These are phyloP conservation scores for Candida anglica DNA, from an alignment of 805 yeast genomes.

Conservation along the genomic window DNA sequence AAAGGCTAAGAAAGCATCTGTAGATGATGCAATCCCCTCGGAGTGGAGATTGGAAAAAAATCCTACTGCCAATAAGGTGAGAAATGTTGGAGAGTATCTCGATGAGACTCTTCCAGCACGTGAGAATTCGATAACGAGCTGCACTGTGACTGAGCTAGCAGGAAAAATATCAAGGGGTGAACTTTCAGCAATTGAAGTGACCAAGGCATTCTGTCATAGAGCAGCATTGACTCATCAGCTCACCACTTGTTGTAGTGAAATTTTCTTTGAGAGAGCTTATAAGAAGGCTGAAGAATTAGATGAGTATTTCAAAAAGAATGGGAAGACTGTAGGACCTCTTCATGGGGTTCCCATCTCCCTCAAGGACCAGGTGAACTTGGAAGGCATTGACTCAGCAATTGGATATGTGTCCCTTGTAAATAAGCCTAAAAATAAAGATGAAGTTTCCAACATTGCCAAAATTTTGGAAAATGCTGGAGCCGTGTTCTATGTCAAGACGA, in stretches of 20 bases:
- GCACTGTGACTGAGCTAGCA: constrained; percentile 1
- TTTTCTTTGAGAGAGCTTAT: constrained; percentile 30
- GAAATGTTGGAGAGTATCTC: constrained; percentile 3
- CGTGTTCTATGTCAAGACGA: constrained; percentile 5
- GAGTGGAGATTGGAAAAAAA: constrained; percentile 6
- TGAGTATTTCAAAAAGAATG: constrained; percentile 41
- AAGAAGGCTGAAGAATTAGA: constrained; percentile 15
- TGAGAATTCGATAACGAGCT: constrained; percentile 8
- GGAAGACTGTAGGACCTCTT: constrained; percentile 56
- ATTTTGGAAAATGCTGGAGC: constrained; percentile 6
- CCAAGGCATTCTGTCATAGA: constrained; percentile 20
- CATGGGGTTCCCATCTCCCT: constrained; percentile 69
- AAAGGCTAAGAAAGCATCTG: constrained; percentile 4
- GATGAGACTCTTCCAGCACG: not conserved
- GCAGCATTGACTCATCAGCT: constrained; percentile 22
- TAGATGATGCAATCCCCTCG: constrained; percentile 6
- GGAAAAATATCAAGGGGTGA: constrained; percentile 5
- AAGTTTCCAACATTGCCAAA: constrained; percentile 7
- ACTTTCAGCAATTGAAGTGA: constrained; percentile 6
- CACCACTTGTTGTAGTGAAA: constrained; percentile 17
- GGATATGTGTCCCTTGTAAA: constrained; percentile 2
- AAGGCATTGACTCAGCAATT: constrained; percentile 5
- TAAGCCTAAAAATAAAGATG: constrained; percentile 8
- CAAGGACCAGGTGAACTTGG: constrained; percentile 48
- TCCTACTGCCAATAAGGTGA: constrained; percentile 5